Evolutionary conservation across 179 eudicot genomes (phyloP), one percentile per base, ranked within the genome.

Genomic region (Vitellaria paradoxa): DNA sequence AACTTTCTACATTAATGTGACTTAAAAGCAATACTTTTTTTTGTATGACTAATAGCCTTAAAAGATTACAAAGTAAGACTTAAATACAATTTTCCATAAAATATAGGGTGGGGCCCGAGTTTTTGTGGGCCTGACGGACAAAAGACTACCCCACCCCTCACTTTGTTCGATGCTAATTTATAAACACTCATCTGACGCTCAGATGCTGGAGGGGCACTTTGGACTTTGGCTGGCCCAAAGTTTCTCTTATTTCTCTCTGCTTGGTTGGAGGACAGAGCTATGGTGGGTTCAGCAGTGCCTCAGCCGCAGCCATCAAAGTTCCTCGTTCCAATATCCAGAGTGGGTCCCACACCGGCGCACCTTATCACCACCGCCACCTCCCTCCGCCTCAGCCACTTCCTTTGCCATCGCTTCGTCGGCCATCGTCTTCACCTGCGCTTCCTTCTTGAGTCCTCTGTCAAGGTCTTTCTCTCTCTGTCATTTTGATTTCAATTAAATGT

Each of bases 301-400:
- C 82, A 67, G 49, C 81, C 81, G 46, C 79, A 77, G 49, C 55
- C 76, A 15, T 65, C 68, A 1, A 15, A 63, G 64, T 72, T 75
- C 71, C 72, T 70, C 37, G 4, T 76, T 46, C 77, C 84, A 24
- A 30, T 70, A 9, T 76, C 75, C 74, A 52, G 69, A 20, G 78
- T 59, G 69, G 79, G 83, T 10, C 82, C 87, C 83, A 82, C 83
- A 4, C 75, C 86, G 17, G 15, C 70, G 78, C 84, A 87, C 79
- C 79, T 85, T 79, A 70, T 82, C 78, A 77, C 87, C 80, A 74
- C 82, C 82, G 84, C 89, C 78, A 86, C 83, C 68, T 78, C 83
- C 64, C 79, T 86, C 85, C 89, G 85, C 87, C 85, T 87, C 57
- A 76, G 81, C 50, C 73, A 81, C 76, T 76, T 80, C 77, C 73